These are phyloP conservation scores for Annulohypoxylon maeteangense DNA, from an alignment of 495 filamentous ascomycete species.

Conservation along the genomic window DNA sequence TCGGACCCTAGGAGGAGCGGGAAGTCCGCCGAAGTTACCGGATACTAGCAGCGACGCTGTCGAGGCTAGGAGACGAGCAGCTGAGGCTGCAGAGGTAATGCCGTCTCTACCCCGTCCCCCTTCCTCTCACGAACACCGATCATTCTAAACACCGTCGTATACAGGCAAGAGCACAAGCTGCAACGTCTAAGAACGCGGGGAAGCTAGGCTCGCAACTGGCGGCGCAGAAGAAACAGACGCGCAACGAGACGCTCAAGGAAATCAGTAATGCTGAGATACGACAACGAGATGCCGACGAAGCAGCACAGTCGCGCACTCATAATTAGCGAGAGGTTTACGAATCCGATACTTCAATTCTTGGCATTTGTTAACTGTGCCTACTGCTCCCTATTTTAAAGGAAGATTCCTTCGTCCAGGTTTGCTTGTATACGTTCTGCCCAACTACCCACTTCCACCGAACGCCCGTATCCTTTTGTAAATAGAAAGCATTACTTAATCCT, in stretches of 20 bases:
- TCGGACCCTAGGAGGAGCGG: conserved; percentile 62
- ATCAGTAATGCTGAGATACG: conserved; percentile 66
- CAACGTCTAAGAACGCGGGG: conserved; percentile 56
- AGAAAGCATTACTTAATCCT: conserved; percentile 5
- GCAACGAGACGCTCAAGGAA: conserved; percentile 66
- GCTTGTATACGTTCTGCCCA: conserved; percentile 12
- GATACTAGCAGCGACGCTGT: conserved; percentile 41
- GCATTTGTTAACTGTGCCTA: background rate
- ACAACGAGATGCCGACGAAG: conserved; percentile 67
- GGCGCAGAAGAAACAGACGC: conserved; percentile 73
- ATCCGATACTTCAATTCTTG: background rate
- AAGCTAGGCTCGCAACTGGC: conserved; percentile 71
- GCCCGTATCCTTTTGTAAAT: conserved; percentile 23
- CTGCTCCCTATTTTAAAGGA: background rate
- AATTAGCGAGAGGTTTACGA: conserved; percentile 49
- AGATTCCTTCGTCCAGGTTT: background rate
- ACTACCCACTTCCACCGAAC: conserved; percentile 6
- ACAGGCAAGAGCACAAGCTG: conserved; percentile 59
- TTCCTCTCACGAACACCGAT: background rate
- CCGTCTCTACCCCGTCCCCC: conserved; percentile 30
- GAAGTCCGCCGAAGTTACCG: conserved; percentile 14
- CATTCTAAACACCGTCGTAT: conserved; percentile 15
- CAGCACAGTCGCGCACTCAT: conserved; percentile 60
- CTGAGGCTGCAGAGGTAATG: conserved; percentile 73
- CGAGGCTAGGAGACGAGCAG: conserved; percentile 69